Conservation (phyloP, 1,284 basidiomycete species). For the Rhodotorula sp. region DNA sequence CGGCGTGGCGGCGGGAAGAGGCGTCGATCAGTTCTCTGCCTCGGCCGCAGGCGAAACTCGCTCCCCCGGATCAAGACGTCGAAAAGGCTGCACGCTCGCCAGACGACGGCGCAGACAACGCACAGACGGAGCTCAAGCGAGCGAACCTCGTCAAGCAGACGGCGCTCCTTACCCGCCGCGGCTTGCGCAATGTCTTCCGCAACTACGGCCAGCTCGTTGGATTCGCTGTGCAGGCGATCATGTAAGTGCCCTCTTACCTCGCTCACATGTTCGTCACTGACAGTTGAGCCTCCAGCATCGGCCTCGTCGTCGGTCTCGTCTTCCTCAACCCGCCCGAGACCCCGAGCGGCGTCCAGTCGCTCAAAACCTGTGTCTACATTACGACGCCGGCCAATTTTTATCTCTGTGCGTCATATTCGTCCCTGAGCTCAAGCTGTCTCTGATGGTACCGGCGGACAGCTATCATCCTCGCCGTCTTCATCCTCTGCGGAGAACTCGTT, state of each 20-base stretch:
- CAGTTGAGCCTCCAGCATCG: slow-evolving; percentile 11
- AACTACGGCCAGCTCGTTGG: slow-evolving; percentile 48
- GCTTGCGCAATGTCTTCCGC: slow-evolving; percentile 49
- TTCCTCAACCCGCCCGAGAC: slow-evolving; percentile 45
- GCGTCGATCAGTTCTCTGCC: not conserved
- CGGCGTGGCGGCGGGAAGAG: slow-evolving; percentile 46
- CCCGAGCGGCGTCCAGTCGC: slow-evolving; percentile 52
- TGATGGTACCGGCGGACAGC: not conserved
- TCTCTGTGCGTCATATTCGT: slow-evolving; percentile 46
- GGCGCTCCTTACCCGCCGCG: slow-evolving; percentile 46
- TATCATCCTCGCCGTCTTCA: slow-evolving; percentile 47
- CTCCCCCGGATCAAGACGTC: not conserved
- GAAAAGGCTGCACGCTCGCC: slow-evolving; percentile 9
- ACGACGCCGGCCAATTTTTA: slow-evolving; percentile 21
- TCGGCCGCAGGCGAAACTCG: not conserved
- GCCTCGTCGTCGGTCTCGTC: slow-evolving; percentile 41
- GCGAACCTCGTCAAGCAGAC: slow-evolving; percentile 46
- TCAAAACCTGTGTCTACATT: slow-evolving; percentile 47
- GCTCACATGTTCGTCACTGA: slow-evolving; percentile 39
- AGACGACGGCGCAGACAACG: no score
- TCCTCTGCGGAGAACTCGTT: slow-evolving; percentile 51
- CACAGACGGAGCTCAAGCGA: not conserved
- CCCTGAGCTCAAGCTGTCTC: slow-evolving; percentile 33
- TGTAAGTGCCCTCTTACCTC: slow-evolving; percentile 39
- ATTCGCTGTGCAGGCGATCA: slow-evolving; percentile 47